Percentiles rank a stretch among this genome's conserved stretches.
Evolutionary conservation across 2,329 filamentous ascomycete genomes (phyloP).

Genomic region (Penicillium rolfsii): DNA sequence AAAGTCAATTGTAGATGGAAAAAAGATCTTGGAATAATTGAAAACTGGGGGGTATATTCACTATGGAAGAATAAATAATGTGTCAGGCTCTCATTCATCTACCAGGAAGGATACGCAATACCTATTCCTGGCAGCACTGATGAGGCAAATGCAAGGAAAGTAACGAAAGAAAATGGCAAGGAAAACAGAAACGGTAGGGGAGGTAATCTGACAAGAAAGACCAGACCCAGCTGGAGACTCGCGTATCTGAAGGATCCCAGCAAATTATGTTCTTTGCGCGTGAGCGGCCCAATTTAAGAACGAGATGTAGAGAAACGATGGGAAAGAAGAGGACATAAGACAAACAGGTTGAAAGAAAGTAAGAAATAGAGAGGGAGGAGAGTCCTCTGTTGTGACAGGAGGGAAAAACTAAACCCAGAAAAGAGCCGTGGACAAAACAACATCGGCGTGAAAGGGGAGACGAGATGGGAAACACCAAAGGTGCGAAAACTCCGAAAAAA

Average conservation of each 20-base stretch:
- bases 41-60: constrained; percentile 1
- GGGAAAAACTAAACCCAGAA: constrained; percentile 15
- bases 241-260: constrained; percentile 14
- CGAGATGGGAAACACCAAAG: constrained; percentile 12
- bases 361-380: not conserved
- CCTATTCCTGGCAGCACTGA: not conserved
- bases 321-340: constrained; percentile 1
- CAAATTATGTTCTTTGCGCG: constrained; percentile 27
- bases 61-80: not conserved
- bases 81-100: not conserved
- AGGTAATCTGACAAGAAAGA: constrained; percentile 19
- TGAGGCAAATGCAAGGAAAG: constrained; percentile 4
- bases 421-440: constrained; percentile 20
- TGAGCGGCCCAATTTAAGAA: constrained; percentile 27
- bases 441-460: constrained; percentile 15
- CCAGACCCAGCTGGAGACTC: constrained; percentile 10
- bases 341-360: constrained; percentile 11
- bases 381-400: not conserved
- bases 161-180: not conserved
- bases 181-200: constrained; percentile 1
- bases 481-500: not conserved
- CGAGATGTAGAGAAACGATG: constrained; percentile 8
- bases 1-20: not conserved
- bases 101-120: not conserved
- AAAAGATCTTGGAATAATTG: constrained; percentile 1